Evolutionary conservation across 352 stramenopile genomes (phyloP), one percentile per base, ranked within the genome.

Genomic region (Phytophthora europaea): DNA sequence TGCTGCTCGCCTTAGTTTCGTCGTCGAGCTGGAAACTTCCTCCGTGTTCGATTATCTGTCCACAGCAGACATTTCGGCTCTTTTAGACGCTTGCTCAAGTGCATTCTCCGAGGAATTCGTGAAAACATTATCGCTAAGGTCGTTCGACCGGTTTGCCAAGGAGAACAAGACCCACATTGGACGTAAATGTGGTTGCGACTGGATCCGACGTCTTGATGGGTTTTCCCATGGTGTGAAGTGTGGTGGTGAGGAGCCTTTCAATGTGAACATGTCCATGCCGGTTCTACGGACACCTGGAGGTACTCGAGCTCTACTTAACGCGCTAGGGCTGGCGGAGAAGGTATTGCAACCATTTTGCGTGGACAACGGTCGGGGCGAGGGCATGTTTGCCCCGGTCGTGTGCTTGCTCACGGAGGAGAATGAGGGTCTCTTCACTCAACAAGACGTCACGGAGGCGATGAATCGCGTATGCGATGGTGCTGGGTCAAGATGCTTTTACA

Each of bases 121-220:
- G 1, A 16, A 48, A 2, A 43, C 20, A 33, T 10, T 57, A 33
- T 40, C 50, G 1, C 12, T 58, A n/a, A 66, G 47, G n/a, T 12
- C n/a, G 8, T 33, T 75, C 16, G 26, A 71, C 23, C 12, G 54
- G 20, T 70, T 75, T 31, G 45, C 48, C 2, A 31, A 40, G 1
- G 60, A 58, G 20, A 65, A 66, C 33, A 45, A 61, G 16, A 70
- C 48, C 1, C 61, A 70, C 23, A 15, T 75, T 10, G 67, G 67
- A 16, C 34, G 31, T 1, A n/a, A 53, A 15, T 70, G 67, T 23
- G 16, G 9, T 6, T 75, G 67, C 43, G 67, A 75, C 67, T 75
- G 67, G 67, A 65, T 75, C 33, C 31, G 47, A 59, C 51, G 26
- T 5, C 62, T 66, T 18, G 54, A 71, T 70, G 33, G 20, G 31